phyloP scores from a whole-genome alignment of 352 stramenopile species.

The Achlya hypogyna region DNA sequence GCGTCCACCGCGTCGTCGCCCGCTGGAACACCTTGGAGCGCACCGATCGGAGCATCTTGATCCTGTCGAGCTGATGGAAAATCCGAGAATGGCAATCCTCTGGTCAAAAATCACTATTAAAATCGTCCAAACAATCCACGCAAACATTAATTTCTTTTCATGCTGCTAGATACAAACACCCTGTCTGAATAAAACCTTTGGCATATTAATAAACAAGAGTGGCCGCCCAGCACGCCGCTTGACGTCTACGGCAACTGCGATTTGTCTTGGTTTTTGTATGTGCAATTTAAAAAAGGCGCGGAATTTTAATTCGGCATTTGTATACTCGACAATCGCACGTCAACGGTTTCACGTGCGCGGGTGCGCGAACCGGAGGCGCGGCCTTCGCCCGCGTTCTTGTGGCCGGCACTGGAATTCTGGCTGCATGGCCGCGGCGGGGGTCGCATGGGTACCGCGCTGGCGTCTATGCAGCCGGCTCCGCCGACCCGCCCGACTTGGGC shows the following conservation, averaged over 20 bases:
- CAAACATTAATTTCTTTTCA: too few species aligned
- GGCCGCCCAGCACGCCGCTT: neutral
- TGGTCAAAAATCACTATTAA: neutral
- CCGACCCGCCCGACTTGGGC: neutral
- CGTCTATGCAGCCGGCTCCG: too few species aligned
- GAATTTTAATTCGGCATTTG: neutral
- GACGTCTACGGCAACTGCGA: neutral
- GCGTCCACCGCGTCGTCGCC: neutral
- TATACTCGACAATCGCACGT: neutral
- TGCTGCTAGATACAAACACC: neutral
- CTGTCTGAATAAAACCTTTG: neutral
- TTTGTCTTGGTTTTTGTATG: neutral
- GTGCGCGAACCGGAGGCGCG: neutral
- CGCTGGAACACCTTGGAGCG: conserved; percentile 5
- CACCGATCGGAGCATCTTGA: conserved; percentile 1
- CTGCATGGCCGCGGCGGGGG: neutral
- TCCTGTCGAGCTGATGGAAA: neutral
- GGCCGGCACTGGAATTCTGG: neutral
- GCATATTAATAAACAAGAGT: neutral
- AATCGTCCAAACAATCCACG: too few species aligned
- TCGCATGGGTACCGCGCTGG: neutral
- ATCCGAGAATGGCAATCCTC: conserved; percentile 1
- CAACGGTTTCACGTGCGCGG: neutral
- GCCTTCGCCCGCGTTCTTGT: neutral
- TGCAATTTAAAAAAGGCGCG: neutral